phyloP scores from a whole-genome alignment of 139 green algal species.

The Deuterostichococcus epilithicus region DNA sequence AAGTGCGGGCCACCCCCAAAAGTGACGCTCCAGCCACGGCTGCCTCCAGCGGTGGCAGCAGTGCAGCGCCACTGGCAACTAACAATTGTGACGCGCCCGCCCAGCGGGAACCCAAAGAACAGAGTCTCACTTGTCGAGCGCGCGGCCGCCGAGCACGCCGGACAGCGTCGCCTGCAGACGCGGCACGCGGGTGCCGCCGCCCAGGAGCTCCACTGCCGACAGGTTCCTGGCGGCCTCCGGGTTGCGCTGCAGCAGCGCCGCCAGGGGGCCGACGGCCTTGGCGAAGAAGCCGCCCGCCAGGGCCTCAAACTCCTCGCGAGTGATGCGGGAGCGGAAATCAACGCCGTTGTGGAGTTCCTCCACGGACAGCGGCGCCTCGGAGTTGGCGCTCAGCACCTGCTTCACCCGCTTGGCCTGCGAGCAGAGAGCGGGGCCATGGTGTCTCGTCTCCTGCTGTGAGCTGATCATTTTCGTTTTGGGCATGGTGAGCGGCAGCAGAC shows the following conservation, averaged over 20 bases:
- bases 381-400: slow-evolving; percentile 96
- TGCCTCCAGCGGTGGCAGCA: too few relatives aligned
- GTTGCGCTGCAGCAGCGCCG: slow-evolving; percentile 66
- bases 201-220: slow-evolving; percentile 79
- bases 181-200: slow-evolving; percentile 82
- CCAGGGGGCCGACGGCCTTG: slow-evolving; percentile 50
- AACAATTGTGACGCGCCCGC: too few relatives aligned
- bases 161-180: slow-evolving; percentile 69
- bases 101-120: too few relatives aligned
- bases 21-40: too few relatives aligned
- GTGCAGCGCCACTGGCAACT: too few relatives aligned
- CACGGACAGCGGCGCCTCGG: slow-evolving; percentile 77
- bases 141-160: slow-evolving; percentile 61
- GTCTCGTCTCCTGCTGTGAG: neutral
- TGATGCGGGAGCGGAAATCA: slow-evolving; percentile 80
- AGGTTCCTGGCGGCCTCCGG: slow-evolving; percentile 65
- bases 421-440: neutral
- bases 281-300: slow-evolving; percentile 74
- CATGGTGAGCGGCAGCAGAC: too few relatives aligned
- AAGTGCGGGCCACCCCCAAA: too few relatives aligned
- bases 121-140: slow-evolving; percentile 55
- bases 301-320: slow-evolving; percentile 72
- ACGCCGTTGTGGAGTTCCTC: slow-evolving; percentile 84
- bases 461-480: too few relatives aligned
- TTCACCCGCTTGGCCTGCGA: slow-evolving; percentile 83